Evolutionary conservation across 2,329 filamentous ascomycete species (phyloP).

Genomic region (Penicillium vulpinum): DNA sequence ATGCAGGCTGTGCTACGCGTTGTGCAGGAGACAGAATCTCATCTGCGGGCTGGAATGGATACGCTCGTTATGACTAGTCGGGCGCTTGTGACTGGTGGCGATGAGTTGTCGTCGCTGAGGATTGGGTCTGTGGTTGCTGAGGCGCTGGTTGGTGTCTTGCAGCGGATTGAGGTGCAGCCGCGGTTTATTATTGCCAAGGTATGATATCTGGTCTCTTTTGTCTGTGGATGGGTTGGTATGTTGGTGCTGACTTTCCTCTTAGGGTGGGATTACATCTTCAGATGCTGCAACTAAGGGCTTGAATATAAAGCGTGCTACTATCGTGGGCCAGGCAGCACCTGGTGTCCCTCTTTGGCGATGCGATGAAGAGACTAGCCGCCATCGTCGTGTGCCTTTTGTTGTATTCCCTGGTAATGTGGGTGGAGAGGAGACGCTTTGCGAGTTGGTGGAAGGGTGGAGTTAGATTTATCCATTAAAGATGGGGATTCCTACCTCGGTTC

Average conservation of each 20-base stretch:
- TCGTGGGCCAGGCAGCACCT: conserved; percentile 59
- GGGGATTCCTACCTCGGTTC: too few relatives aligned
- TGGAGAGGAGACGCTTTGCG: conserved; percentile 48
- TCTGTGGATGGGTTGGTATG: neutral
- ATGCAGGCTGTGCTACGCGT: conserved; percentile 26
- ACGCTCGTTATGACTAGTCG: conserved; percentile 62
- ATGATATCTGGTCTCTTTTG: conserved; percentile 1
- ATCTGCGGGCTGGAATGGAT: conserved; percentile 51
- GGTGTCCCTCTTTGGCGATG: conserved; percentile 62
- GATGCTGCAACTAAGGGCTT: conserved; percentile 60
- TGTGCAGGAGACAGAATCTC: conserved; percentile 38
- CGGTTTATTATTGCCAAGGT: conserved; percentile 59
- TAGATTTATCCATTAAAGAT: conserved; percentile 3
- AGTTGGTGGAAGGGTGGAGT: conserved; percentile 47
- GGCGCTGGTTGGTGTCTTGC: conserved; percentile 54
- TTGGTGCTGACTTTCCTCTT: neutral
- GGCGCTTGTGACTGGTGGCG: conserved; percentile 51
- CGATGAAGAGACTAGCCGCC: conserved; percentile 54
- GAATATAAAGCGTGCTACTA: conserved; percentile 54
- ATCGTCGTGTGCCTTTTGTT: conserved; percentile 55
- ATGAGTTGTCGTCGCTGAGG: conserved; percentile 54
- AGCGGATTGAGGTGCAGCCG: conserved; percentile 49
- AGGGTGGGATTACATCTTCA: conserved; percentile 61
- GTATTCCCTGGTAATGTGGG: conserved; percentile 63
- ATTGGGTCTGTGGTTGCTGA: conserved; percentile 56